Evolutionary conservation across 2,329 filamentous ascomycete genomes (phyloP).

Genomic region (Zasmidium angulare): DNA sequence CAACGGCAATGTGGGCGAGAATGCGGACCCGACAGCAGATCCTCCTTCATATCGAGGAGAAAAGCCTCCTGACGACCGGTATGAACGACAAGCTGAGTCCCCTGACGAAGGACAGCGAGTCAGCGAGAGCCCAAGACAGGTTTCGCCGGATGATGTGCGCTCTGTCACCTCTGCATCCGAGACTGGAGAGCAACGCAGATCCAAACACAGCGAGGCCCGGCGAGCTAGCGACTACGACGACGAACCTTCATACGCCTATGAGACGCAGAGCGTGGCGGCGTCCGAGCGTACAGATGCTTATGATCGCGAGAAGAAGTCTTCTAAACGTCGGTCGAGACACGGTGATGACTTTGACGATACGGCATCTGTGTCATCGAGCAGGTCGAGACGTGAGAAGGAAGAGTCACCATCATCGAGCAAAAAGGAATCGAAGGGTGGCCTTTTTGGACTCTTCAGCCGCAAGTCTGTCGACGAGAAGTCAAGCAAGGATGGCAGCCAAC

Average conservation of each 20-base stretch:
- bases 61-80: neutral
- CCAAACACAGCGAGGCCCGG: slow-evolving; percentile 27
- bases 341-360: slow-evolving; percentile 43
- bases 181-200: slow-evolving; percentile 35
- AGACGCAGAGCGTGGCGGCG: slow-evolving; percentile 41
- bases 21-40: slow-evolving; percentile 1
- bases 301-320: slow-evolving; percentile 37
- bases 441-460: slow-evolving; percentile 48
- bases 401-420: slow-evolving; percentile 32
- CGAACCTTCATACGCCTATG: slow-evolving; percentile 35
- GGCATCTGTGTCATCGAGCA: slow-evolving; percentile 41
- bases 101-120: neutral
- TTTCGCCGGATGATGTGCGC: slow-evolving; percentile 26
- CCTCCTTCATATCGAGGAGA: neutral
- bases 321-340: slow-evolving; percentile 27
- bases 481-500: slow-evolving; percentile 26
- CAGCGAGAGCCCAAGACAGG: slow-evolving; percentile 20
- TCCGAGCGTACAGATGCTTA: slow-evolving; percentile 43
- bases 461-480: slow-evolving; percentile 43
- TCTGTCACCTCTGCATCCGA: slow-evolving; percentile 32
- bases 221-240: slow-evolving; percentile 37
- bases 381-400: slow-evolving; percentile 41
- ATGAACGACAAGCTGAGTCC: neutral
- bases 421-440: slow-evolving; percentile 46
- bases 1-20: slow-evolving; percentile 6